Evolutionary conservation across 2,329 filamentous ascomycete genomes (phyloP).

Genomic region (Epichloe scottii): DNA sequence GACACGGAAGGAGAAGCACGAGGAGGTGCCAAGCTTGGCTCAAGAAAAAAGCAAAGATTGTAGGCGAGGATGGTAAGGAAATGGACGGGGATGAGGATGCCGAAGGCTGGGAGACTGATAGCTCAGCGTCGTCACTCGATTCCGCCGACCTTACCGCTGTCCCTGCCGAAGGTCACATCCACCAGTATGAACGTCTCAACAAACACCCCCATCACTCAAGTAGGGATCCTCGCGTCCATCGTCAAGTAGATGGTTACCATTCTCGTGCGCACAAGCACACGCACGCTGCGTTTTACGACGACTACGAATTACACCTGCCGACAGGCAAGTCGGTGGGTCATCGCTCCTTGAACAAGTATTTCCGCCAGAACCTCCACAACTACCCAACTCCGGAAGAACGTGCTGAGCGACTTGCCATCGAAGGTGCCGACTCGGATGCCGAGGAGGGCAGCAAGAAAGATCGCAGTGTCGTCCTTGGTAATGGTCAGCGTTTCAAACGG

Average conservation of each 20-base stretch:
- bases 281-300: conserved; percentile 75
- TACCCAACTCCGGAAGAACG: conserved; percentile 72
- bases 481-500: conserved; percentile 28
- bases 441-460: conserved; percentile 21
- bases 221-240: conserved; percentile 58
- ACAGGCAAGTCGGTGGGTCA: conserved; percentile 84
- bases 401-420: conserved; percentile 51
- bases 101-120: conserved; percentile 93
- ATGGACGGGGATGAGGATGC: conserved; percentile 44
- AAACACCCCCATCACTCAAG: conserved; percentile 67
- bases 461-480: conserved; percentile 9
- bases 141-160: conserved; percentile 73
- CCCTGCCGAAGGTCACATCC: conserved; percentile 58
- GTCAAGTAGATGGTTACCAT: conserved; percentile 65
- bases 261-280: conserved; percentile 66
- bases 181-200: conserved; percentile 59
- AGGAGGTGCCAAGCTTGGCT: conserved; percentile 59
- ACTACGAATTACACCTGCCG: conserved; percentile 87
- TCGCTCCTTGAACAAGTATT: conserved; percentile 77
- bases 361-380: conserved; percentile 79
- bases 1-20: conserved; percentile 27
- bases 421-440: conserved; percentile 23
- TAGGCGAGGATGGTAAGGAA: conserved; percentile 35
- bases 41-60: conserved; percentile 37
- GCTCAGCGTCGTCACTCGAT: conserved; percentile 75